These are phyloP conservation scores for Plectosphaerella cucumerina DNA, from an alignment of 2,329 filamentous ascomycete species.

Conservation along the genomic window DNA sequence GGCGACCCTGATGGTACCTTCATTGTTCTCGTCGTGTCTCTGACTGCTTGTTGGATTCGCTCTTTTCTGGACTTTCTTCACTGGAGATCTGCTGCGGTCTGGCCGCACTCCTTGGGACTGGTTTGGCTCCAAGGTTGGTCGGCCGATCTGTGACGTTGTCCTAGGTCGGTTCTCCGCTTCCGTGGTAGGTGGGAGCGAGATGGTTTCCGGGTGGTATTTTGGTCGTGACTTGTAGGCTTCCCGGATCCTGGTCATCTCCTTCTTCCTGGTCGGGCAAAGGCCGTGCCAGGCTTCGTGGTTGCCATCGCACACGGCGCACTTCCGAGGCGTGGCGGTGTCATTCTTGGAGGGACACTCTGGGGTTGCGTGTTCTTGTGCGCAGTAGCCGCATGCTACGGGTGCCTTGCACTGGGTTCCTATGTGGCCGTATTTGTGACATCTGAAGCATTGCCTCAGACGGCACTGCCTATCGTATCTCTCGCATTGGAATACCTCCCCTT, in stretches of 20 bases:
- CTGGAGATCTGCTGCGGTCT: constrained; percentile 1
- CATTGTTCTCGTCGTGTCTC: background rate
- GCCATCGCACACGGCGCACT: background rate
- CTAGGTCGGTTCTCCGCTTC: background rate
- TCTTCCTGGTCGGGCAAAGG: background rate
- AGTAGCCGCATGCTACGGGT: constrained; percentile 8
- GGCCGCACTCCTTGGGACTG: background rate
- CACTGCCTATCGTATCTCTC: constrained; percentile 3
- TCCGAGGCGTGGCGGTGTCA: background rate
- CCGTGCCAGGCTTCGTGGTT: background rate
- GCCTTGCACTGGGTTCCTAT: constrained; percentile 10
- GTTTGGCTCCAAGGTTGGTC: background rate
- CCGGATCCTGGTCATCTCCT: constrained; percentile 1
- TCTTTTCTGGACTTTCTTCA: constrained; percentile 1
- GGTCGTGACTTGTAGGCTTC: constrained; percentile 1
- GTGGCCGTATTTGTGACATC: constrained; percentile 6
- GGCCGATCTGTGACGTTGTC: background rate
- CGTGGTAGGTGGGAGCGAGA: background rate
- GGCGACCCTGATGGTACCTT: background rate
- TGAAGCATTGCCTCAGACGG: constrained; percentile 8
- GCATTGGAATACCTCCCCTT: constrained; percentile 1
- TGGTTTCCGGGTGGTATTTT: constrained; percentile 1
- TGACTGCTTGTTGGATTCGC: background rate
- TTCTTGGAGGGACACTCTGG: constrained; percentile 1
- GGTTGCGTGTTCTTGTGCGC: constrained; percentile 1